phyloP scores from a whole-genome alignment of 352 stramenopile genomes.

The Globisporangium nodosum region DNA sequence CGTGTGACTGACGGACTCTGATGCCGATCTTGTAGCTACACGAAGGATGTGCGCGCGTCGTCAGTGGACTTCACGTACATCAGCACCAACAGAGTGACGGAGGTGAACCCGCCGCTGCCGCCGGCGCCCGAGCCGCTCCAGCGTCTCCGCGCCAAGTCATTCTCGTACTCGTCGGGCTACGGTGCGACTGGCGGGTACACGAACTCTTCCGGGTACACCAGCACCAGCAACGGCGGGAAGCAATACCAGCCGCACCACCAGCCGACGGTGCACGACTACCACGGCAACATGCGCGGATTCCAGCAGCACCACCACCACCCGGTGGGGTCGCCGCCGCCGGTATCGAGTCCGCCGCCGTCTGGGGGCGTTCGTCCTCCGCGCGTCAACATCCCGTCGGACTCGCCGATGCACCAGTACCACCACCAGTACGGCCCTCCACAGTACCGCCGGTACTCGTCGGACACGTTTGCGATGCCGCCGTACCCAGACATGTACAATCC shows the following conservation, averaged over 20 bases:
- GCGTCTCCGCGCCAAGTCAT: constrained; percentile 65
- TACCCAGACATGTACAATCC: constrained; percentile 55
- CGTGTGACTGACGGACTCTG: neutral
- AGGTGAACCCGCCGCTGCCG: constrained; percentile 63
- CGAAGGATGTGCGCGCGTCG: constrained; percentile 66
- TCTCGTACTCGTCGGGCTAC: constrained; percentile 68
- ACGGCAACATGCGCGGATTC: constrained; percentile 50
- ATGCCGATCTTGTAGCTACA: constrained; percentile 14
- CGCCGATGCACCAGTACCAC: constrained; percentile 57
- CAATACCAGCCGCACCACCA: constrained; percentile 44
- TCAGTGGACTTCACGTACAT: constrained; percentile 74
- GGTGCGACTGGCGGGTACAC: constrained; percentile 33
- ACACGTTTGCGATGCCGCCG: constrained; percentile 51
- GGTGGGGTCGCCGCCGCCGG: constrained; percentile 25
- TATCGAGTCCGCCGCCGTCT: constrained; percentile 25
- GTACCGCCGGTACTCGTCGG: constrained; percentile 71
- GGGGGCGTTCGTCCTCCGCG: constrained; percentile 48
- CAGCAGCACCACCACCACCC: constrained; percentile 14
- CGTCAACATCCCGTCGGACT: constrained; percentile 62
- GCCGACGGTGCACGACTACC: constrained; percentile 43
- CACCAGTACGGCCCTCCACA: constrained; percentile 27
- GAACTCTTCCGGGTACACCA: constrained; percentile 1
- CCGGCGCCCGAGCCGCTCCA: constrained; percentile 58
- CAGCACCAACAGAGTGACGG: constrained; percentile 16
- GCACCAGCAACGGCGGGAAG: constrained; percentile 33